phyloP scores from a whole-genome alignment of 305 asterid species.

The Solanum hybrid region DNA sequence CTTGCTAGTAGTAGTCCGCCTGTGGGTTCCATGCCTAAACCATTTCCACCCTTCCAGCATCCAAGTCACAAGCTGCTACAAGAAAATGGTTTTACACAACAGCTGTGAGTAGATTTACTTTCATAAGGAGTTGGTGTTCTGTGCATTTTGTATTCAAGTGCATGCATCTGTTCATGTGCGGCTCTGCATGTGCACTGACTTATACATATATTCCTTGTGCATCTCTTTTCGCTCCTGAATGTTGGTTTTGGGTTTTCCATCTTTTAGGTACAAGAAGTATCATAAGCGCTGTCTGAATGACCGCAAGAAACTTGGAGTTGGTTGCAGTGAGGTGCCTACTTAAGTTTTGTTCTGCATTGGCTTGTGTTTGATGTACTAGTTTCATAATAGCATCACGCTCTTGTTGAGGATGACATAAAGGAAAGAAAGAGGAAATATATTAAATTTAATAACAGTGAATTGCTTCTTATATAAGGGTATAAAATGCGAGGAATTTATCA shows the following conservation, averaged over 20 bases:
- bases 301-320: slow-evolving; percentile 47
- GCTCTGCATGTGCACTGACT: neutral
- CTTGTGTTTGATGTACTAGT: neutral
- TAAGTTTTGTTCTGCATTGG: neutral
- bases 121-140: neutral
- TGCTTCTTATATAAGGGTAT: neutral
- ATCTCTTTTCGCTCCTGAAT: neutral
- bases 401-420: neutral
- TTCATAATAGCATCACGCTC: neutral
- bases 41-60: slow-evolving; percentile 80
- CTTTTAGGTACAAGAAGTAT: slow-evolving; percentile 61
- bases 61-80: slow-evolving; percentile 79
- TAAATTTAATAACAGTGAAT: neutral
- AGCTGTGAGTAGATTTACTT: slow-evolving; percentile 48
- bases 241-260: slow-evolving; percentile 11
- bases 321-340: slow-evolving; percentile 41
- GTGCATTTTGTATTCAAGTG: neutral
- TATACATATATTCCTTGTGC: neutral
- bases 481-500: neutral
- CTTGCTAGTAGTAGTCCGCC: slow-evolving; percentile 62
- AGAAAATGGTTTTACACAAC: slow-evolving; percentile 89
- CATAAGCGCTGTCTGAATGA: slow-evolving; percentile 46
- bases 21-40: slow-evolving; percentile 69
- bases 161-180: neutral
- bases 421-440: neutral